These are phyloP conservation scores for Phytophthora tentaculata DNA, from an alignment of 352 stramenopile species.

Conservation along the genomic window DNA sequence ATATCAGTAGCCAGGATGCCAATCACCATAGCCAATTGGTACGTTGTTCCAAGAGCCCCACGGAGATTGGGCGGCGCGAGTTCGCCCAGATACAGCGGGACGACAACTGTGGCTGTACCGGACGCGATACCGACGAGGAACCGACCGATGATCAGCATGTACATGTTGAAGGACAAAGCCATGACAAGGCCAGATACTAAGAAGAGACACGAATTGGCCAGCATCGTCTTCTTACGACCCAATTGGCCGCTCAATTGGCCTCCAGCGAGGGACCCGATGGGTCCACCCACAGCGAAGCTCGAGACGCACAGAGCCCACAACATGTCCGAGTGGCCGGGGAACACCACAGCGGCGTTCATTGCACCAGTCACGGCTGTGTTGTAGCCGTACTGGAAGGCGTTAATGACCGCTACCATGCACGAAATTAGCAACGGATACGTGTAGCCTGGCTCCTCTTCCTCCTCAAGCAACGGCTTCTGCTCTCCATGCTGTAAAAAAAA, in stretches of 20 bases:
- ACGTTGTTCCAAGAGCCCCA: slow-evolving; percentile 65
- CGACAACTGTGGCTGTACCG: slow-evolving; percentile 69
- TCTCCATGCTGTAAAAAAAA: slow-evolving; percentile 52
- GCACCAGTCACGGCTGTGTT: slow-evolving; percentile 74
- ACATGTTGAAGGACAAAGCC: slow-evolving; percentile 67
- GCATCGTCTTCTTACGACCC: slow-evolving; percentile 63
- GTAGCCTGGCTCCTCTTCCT: slow-evolving; percentile 63
- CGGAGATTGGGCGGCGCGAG: slow-evolving; percentile 70
- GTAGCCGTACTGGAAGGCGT: slow-evolving; percentile 75
- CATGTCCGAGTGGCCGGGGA: slow-evolving; percentile 63
- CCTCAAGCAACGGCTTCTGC: slow-evolving; percentile 51
- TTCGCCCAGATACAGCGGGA: slow-evolving; percentile 76
- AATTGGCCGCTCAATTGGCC: slow-evolving; percentile 55
- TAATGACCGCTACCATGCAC: slow-evolving; percentile 67
- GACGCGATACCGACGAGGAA: slow-evolving; percentile 75
- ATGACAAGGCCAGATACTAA: slow-evolving; percentile 56
- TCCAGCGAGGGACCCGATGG: slow-evolving; percentile 58
- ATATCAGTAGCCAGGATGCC: slow-evolving; percentile 55
- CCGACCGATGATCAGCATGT: slow-evolving; percentile 68
- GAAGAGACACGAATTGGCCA: slow-evolving; percentile 63
- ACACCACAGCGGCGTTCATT: slow-evolving; percentile 56
- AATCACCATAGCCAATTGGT: slow-evolving; percentile 71
- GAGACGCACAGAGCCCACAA: slow-evolving; percentile 71
- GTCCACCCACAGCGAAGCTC: slow-evolving; percentile 64
- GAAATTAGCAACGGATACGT: slow-evolving; percentile 65